These are phyloP conservation scores for Endocalyx cinctus DNA, from an alignment of 2,329 filamentous ascomycete species.

Conservation along the genomic window DNA sequence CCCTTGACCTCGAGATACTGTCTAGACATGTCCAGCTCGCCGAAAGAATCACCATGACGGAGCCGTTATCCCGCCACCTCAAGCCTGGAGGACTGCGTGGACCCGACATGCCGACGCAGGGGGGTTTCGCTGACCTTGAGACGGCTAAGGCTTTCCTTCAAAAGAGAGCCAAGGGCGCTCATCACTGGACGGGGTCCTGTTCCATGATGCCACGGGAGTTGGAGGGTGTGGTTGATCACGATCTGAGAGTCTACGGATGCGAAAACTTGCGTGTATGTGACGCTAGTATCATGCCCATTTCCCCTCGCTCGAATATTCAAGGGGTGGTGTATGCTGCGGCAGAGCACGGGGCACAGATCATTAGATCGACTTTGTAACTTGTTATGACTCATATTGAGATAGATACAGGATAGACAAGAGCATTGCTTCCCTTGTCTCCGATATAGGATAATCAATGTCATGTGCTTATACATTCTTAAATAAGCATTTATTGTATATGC, in stretches of 20 bases:
- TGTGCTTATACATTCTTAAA: no score
- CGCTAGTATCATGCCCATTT: slow-evolving; percentile 10
- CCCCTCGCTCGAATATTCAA: slow-evolving; percentile 7
- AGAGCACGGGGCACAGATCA: slow-evolving; percentile 8
- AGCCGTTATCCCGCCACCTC: neutral
- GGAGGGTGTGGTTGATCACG: slow-evolving; percentile 10
- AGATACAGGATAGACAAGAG: no score
- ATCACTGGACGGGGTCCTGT: slow-evolving; percentile 10
- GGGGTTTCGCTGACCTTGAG: slow-evolving; percentile 16
- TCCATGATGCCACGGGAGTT: slow-evolving; percentile 9
- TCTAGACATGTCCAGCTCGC: neutral
- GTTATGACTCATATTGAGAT: no score
- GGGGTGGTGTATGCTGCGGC: slow-evolving; percentile 12
- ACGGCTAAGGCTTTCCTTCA: slow-evolving; percentile 15
- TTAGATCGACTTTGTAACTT: no score
- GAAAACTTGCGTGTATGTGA: slow-evolving; percentile 11
- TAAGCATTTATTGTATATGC: no score
- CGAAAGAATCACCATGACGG: slow-evolving; percentile 13
- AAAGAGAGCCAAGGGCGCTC: slow-evolving; percentile 1
- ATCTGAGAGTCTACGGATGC: slow-evolving; percentile 8
- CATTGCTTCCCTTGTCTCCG: no score
- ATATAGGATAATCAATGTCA: no score
- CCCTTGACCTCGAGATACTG: neutral
- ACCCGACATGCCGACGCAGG: slow-evolving; percentile 1
- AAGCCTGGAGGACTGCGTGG: slow-evolving; percentile 1